These are phyloP conservation scores for Lentinula guzmanii DNA, from an alignment of 768 basidiomycete genomes.

Conservation along the genomic window DNA sequence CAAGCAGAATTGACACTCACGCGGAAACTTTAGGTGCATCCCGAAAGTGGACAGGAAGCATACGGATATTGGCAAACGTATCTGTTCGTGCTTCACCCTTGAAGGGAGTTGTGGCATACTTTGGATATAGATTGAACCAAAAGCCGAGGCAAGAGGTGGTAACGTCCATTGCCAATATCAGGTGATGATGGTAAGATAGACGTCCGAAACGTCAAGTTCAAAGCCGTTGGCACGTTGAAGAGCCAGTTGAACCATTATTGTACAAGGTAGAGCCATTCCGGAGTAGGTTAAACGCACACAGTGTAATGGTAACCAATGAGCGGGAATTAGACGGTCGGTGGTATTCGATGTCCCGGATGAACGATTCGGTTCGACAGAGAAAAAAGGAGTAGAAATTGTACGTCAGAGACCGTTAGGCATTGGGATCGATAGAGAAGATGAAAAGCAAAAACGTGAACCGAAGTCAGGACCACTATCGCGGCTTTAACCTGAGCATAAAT, in stretches of 20 bases:
- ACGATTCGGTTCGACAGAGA: background rate
- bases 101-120: slow-evolving; percentile 99
- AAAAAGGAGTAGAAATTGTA: slow-evolving; percentile 2
- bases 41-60: slow-evolving; percentile 79
- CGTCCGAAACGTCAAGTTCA: background rate
- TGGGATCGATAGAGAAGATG: background rate
- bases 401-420: background rate
- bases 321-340: slow-evolving; percentile 1
- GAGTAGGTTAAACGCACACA: background rate
- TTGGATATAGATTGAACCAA: slow-evolving; percentile 9
- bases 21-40: slow-evolving; percentile 75
- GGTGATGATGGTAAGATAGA: background rate
- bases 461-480: background rate
- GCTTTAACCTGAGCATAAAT: background rate
- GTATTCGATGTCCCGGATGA: background rate
- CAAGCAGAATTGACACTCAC: slow-evolving; percentile 33
- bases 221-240: background rate
- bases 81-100: slow-evolving; percentile 93
- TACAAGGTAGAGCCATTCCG: background rate
- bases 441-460: background rate
- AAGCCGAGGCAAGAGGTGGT: slow-evolving; percentile 10
- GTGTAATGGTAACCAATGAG: slow-evolving; percentile 1
- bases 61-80: slow-evolving; percentile 94
- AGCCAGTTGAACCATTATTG: background rate
- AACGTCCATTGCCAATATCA: background rate